Base-by-base conservation (phyloP, 2,329 filamentous ascomycete species). In the Fusarium fujikuroi region DNA sequence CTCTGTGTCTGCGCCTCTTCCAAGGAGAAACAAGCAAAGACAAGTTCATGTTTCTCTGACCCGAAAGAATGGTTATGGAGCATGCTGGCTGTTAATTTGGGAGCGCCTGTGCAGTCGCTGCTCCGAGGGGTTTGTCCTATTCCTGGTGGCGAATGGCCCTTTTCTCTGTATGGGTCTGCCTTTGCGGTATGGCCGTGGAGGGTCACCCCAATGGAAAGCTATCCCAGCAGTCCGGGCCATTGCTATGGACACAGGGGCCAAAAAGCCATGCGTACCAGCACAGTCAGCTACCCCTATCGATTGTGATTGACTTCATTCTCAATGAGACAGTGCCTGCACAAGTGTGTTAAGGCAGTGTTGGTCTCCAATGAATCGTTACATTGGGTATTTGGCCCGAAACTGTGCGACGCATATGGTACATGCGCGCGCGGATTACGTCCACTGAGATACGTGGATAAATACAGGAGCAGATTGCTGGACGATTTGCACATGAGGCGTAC, bases 1-100 rank as follows among this genome's bases (percentile, higher is more conserved):
- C 74, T 75, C 72, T 75, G 74, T 63, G 69, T 72, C 74, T 75
- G 74, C 67, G 69, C 73, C 72, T 64, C 71, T 70, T 69, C 66
- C 58, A 43, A 53, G 63, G 44, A 57, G 58, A 75, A 63, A 57
- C 54, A 70, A 47, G 60, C 75, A 63, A 52, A 66, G 65, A 60
- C 46, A 65, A 67, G 62, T 34, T 46, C 42, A 67, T 66, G 61
- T 59, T 47, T 62, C 60, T 59, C 63, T 69, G 59, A 63, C 61
- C 54, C 46, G 47, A 42, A 49, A 43, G 28, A 60, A 66, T 42
- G 52, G 46, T 32, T 34, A 25, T 46, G 49, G 63, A 28, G 50
- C 40, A 47, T 46, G 21, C 23, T 53, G 47, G 28, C 25, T 59
- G 54, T 43, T 34, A 36, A 53, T 30, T n/a, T 49, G n/a, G 32